Base-by-base conservation (phyloP, 1,139 yeast genomes). In the Sugiyamaella pinicola region DNA sequence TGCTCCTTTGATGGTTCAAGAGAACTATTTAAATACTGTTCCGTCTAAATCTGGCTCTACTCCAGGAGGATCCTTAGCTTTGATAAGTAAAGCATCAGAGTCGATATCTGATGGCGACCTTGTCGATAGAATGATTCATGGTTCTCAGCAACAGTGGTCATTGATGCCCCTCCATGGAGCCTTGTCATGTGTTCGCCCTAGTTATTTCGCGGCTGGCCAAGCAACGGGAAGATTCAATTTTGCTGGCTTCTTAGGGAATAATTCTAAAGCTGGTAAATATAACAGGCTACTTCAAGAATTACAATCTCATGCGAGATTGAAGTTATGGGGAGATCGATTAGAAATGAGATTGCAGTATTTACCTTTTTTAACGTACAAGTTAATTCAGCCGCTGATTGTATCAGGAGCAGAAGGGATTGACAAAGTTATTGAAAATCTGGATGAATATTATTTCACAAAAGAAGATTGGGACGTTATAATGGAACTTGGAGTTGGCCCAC, bases 71-170 rank as follows among this genome's bases (percentile, higher is more conserved):
- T 89, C 84, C 61, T 70, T 93, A 54, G 77, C 79, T 58, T 75
- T 82, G 31, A 84, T 86, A 1, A 85, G 89, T 0, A 74, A 75
- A 28, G 99, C 99, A 0, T 89, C 98, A 0, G 91, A 89, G 60
- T 82, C 88, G 51, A 88, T 95, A 47, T 84, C 95, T 41, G 79
- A 80, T 53, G 86, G 93, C 13, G 99, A 95, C 67, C 69, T 84
- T 28, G 84, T 91, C 18, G 96, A 90, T 66, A 75, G 82, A 26
- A 76, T 82, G 67, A 91, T 95, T 55, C 86, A 96, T 64, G 87
- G 96, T 39, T 81, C 95, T 46, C 96, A 91, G 63, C 99, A 93
- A 70, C 91, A 88, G 63, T 95, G 99, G 99, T 83, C 95, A 59
- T 76, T 95, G 59, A 79, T 95, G 75, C 99, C 99, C 2, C 79